Conservation (phyloP, 306 rosid species). For the Leucaena leucocephala region DNA sequence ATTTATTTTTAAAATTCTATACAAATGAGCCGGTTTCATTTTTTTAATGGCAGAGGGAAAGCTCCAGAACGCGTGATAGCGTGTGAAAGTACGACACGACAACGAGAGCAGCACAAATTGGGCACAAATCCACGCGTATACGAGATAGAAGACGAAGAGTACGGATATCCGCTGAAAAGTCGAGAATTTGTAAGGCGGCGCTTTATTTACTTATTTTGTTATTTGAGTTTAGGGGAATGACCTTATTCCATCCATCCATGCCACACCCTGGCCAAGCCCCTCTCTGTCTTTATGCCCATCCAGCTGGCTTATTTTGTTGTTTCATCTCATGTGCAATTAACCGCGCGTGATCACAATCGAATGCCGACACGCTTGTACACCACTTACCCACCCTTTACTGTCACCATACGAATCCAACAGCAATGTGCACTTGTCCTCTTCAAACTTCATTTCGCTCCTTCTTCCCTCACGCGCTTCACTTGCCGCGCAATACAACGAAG, state of each 20-base stretch:
- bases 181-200: neutral
- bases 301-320: slow-evolving; percentile 7
- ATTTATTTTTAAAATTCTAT: too few species aligned
- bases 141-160: neutral
- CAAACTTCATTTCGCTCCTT: neutral
- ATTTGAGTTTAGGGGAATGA: neutral
- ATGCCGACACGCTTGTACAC: neutral
- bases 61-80: neutral
- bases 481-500: neutral
- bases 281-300: neutral
- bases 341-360: neutral
- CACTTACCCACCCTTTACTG: neutral
- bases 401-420: neutral
- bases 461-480: neutral
- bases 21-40: too few species aligned
- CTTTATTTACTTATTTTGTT: neutral
- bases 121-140: neutral
- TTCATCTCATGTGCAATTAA: neutral
- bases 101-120: neutral
- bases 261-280: neutral
- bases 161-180: neutral
- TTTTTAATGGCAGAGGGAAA: too few species aligned
- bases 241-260: neutral
- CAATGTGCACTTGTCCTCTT: neutral
- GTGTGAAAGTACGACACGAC: neutral